Conservation (phyloP, 2,329 filamentous ascomycete species). For the Exophiala oligosperma region DNA sequence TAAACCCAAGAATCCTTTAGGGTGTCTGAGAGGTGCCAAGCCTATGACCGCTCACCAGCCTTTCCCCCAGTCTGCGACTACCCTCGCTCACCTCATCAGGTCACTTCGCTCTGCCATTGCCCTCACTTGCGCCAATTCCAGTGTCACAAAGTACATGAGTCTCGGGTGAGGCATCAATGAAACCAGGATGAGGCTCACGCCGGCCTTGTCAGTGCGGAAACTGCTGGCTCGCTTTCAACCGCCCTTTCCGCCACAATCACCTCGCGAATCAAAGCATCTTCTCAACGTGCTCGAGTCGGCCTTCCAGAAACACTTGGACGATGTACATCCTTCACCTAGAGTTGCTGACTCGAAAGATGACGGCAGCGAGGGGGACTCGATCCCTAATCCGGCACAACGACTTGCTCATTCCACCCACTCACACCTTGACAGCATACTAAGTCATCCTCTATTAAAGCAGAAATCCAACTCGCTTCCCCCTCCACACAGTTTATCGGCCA, state of each 20-base stretch:
- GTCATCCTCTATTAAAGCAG: constrained; percentile 24
- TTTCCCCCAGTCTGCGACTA: not conserved
- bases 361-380: constrained; percentile 22
- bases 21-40: constrained; percentile 5
- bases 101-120: not conserved
- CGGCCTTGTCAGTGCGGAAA: constrained; percentile 48
- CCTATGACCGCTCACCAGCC: not conserved
- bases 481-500: constrained; percentile 10
- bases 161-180: not conserved
- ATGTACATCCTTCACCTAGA: constrained; percentile 50
- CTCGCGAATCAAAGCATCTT: constrained; percentile 59
- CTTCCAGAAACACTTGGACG: constrained; percentile 64
- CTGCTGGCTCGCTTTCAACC: constrained; percentile 56
- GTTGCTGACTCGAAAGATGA: constrained; percentile 22
- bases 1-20: not conserved
- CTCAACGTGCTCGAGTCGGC: constrained; percentile 62
- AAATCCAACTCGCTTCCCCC: constrained; percentile 7
- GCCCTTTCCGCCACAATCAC: constrained; percentile 50
- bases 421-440: constrained; percentile 26
- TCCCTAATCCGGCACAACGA: constrained; percentile 21
- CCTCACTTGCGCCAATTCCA: not conserved
- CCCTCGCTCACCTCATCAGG: not conserved
- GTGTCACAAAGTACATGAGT: not conserved
- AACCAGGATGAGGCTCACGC: constrained; percentile 52
- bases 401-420: constrained; percentile 19